Conservation (phyloP, 106 monocot species). For the Phalaenopsis equestris region DNA sequence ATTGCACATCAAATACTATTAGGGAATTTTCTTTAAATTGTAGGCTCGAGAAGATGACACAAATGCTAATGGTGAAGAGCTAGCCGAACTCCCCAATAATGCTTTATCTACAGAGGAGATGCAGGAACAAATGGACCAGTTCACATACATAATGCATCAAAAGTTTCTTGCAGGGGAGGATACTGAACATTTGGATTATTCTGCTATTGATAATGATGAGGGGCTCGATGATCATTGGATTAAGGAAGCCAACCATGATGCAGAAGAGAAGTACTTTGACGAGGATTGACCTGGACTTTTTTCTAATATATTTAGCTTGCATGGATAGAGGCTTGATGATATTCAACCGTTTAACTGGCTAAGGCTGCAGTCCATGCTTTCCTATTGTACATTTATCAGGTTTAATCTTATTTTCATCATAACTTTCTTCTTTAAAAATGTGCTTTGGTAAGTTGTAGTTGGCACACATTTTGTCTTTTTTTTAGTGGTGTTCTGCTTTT, state of each 20-base stretch:
- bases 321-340: too few species aligned
- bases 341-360: too few species aligned
- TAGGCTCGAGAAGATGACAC: slow-evolving; percentile 3
- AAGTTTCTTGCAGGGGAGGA: slow-evolving; percentile 89
- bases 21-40: background rate
- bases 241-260: slow-evolving; percentile 71
- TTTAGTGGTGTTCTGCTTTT: background rate
- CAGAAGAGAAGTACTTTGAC: slow-evolving; percentile 89
- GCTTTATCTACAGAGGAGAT: slow-evolving; percentile 51
- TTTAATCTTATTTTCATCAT: background rate
- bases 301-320: too few species aligned
- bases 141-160: slow-evolving; percentile 84
- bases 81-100: slow-evolving; percentile 6
- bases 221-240: slow-evolving; percentile 89
- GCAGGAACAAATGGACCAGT: slow-evolving; percentile 77
- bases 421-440: background rate
- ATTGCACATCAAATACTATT: too few species aligned
- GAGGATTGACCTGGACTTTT: slow-evolving; percentile 41
- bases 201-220: slow-evolving; percentile 74
- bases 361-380: background rate
- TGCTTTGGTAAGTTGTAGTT: background rate
- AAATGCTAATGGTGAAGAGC: background rate
- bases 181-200: slow-evolving; percentile 59
- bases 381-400: background rate
- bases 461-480: background rate